phyloP scores from a whole-genome alignment of 83 land plant genomes.

The Thuja plicata region DNA sequence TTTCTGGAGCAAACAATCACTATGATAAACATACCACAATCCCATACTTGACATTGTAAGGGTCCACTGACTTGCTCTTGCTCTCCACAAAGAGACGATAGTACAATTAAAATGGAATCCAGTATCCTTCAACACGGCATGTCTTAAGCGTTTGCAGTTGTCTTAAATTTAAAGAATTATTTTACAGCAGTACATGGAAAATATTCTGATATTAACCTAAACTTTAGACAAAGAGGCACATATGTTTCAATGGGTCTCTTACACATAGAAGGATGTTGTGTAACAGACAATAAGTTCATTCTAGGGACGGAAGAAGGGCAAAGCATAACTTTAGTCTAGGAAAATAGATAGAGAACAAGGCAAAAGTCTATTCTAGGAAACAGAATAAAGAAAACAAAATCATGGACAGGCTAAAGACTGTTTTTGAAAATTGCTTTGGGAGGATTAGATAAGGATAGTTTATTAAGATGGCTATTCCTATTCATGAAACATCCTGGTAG shows the following conservation, averaged over 20 bases:
- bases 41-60: neutral
- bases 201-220: neutral
- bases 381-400: too few relatives aligned
- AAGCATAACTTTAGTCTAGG: too few relatives aligned
- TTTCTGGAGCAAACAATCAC: neutral
- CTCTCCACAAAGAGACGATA: neutral
- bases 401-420: too few relatives aligned
- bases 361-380: too few relatives aligned
- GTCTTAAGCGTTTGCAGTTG: neutral
- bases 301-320: too few relatives aligned
- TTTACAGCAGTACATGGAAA: neutral
- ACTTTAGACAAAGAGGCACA: neutral
- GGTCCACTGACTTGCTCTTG: neutral
- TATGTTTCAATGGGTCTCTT: neutral
- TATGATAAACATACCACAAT: neutral
- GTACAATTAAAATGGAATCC: neutral
- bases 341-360: too few relatives aligned
- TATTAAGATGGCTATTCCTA: too few relatives aligned
- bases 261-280: neutral
- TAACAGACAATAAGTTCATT: neutral
- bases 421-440: too few relatives aligned
- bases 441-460: too few relatives aligned
- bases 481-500: too few relatives aligned
- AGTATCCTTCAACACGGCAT: neutral
- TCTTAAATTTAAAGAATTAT: neutral